Conservation (phyloP, 2,329 filamentous ascomycete species). For the Alternaria conjuncta region DNA sequence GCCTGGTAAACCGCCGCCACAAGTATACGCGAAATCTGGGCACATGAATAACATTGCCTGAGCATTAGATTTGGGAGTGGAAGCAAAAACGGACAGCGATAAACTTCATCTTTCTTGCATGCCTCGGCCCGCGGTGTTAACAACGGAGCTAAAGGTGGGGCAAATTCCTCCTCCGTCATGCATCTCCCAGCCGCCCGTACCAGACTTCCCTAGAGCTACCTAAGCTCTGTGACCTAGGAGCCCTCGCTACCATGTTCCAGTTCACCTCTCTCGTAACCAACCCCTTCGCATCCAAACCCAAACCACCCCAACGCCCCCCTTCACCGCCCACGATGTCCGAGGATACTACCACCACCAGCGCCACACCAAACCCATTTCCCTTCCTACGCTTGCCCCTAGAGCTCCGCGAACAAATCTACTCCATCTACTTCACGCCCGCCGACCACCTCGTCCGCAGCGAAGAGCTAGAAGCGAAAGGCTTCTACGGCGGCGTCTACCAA, state of each 20-base stretch:
- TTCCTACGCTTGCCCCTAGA: constrained; percentile 42
- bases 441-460: constrained; percentile 20
- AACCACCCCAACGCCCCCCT: neutral
- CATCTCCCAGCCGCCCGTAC: constrained; percentile 1
- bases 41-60: no score
- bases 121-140: constrained; percentile 15
- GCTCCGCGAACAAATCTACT: constrained; percentile 41
- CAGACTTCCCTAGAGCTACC: neutral
- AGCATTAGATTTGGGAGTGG: no score
- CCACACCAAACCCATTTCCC: constrained; percentile 20
- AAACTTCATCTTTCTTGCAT: neutral
- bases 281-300: constrained; percentile 1
- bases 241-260: constrained; percentile 2
- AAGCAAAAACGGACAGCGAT: neutral
- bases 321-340: neutral
- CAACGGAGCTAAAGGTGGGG: constrained; percentile 10
- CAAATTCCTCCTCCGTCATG: neutral
- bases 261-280: constrained; percentile 5
- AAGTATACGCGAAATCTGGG: no score
- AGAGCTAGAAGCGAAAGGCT: constrained; percentile 20
- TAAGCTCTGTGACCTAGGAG: neutral
- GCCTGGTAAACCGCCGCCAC: no score
- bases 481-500: constrained; percentile 32
- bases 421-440: constrained; percentile 36
- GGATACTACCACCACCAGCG: neutral